Percentiles rank a stretch among this genome's conserved stretches.
phyloP scores from a whole-genome alignment of 805 yeast genomes.

The Suhomyces sp. region DNA sequence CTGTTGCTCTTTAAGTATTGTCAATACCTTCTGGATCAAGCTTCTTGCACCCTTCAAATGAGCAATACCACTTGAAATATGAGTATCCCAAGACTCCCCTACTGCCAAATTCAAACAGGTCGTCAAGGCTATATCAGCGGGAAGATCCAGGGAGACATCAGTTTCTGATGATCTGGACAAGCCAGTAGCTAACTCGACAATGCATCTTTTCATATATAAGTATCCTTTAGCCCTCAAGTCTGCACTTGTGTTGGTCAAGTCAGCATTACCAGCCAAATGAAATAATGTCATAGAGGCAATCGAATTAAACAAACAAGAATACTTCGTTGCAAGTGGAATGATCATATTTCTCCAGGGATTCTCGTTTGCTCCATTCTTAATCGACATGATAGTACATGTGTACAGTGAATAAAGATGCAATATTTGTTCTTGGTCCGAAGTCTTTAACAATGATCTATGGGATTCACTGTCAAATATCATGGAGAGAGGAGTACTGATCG shows the following conservation, averaged over 20 bases:
- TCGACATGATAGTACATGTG: slow-evolving; percentile 53
- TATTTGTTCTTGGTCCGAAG: slow-evolving; percentile 38
- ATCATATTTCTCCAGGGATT: slow-evolving; percentile 66
- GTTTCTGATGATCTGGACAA: slow-evolving; percentile 30
- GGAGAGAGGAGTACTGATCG: slow-evolving; percentile 5
- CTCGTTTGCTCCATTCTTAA: slow-evolving; percentile 61
- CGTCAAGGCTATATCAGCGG: slow-evolving; percentile 65
- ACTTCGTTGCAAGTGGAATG: slow-evolving; percentile 54
- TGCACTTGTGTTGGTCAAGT: slow-evolving; percentile 44
- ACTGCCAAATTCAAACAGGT: slow-evolving; percentile 63
- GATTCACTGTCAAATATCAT: slow-evolving; percentile 5
- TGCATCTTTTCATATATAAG: slow-evolving; percentile 58
- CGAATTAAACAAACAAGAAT: slow-evolving; percentile 60
- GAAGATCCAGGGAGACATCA: slow-evolving; percentile 28
- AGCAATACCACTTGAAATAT: slow-evolving; percentile 64
- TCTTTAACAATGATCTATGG: slow-evolving; percentile 17
- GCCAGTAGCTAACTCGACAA: slow-evolving; percentile 59
- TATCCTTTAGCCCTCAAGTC: slow-evolving; percentile 50
- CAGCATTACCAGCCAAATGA: slow-evolving; percentile 43
- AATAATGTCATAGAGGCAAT: slow-evolving; percentile 67
- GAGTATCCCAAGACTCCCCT: slow-evolving; percentile 69
- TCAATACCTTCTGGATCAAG: slow-evolving; percentile 51
- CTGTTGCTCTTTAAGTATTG: slow-evolving; percentile 27
- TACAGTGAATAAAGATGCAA: slow-evolving; percentile 34
- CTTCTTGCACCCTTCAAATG: slow-evolving; percentile 67